Conservation (phyloP, 148 eudicot species). For the Amaranthus palmeri region DNA sequence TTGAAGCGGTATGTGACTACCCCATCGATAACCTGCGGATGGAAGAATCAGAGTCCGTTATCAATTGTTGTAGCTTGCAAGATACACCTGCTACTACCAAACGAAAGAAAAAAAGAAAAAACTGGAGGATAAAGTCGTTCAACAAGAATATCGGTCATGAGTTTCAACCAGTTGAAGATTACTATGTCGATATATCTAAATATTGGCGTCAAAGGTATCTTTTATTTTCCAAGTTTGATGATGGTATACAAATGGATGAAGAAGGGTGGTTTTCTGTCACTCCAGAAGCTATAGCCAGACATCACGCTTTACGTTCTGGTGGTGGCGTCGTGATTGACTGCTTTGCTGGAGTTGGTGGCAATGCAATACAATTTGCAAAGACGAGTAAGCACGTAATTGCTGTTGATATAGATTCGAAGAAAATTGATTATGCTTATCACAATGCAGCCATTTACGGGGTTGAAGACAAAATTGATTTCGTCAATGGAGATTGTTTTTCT, state of each 20-base stretch:
- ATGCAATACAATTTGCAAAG: constrained; percentile 87
- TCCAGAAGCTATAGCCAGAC: constrained; percentile 76
- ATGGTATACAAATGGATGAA: constrained; percentile 82
- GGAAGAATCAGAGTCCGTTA: constrained; percentile 8
- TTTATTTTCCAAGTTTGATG: constrained; percentile 65
- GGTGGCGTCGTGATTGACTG: constrained; percentile 55
- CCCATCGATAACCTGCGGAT: constrained; percentile 3
- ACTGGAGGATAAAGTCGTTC: constrained; percentile 37
- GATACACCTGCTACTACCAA: constrained; percentile 25
- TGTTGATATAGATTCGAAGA: constrained; percentile 79
- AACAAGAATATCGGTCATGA: constrained; percentile 30
- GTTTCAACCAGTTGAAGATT: constrained; percentile 31
- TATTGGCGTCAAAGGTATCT: constrained; percentile 87
- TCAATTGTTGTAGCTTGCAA: constrained; percentile 24
- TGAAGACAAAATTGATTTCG: constrained; percentile 59
- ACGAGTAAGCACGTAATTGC: constrained; percentile 68
- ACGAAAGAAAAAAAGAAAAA: constrained; percentile 52
- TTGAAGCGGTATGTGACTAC: constrained; percentile 13
- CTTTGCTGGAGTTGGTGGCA: constrained; percentile 92
- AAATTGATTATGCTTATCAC: constrained; percentile 72
- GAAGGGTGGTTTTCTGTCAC: constrained; percentile 99
- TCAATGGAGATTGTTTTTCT: constrained; percentile 61
- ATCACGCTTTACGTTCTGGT: constrained; percentile 80
- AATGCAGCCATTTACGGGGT: constrained; percentile 90
- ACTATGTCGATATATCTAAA: constrained; percentile 47